Evolutionary conservation across 1,139 yeast genomes (phyloP).

Genomic region (Suhomyces terraborum): DNA sequence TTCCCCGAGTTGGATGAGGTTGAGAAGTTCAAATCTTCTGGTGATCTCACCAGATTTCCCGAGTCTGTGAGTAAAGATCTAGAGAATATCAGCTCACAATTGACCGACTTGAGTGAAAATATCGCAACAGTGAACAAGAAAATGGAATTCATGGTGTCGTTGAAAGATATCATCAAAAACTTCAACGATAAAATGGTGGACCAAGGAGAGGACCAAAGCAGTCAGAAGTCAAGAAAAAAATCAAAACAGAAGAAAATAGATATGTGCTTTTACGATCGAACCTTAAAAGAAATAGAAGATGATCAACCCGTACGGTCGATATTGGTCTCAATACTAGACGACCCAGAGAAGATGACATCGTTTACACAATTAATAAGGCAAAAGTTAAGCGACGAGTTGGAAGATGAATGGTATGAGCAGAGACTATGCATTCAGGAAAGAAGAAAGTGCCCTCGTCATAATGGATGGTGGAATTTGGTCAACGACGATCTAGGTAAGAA

Average conservation of each 20-base stretch:
- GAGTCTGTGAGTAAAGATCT: constrained; percentile 28
- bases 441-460: constrained; percentile 65
- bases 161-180: constrained; percentile 39
- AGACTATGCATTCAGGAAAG: constrained; percentile 60
- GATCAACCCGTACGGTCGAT: not conserved
- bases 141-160: constrained; percentile 26
- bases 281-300: constrained; percentile 9
- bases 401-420: constrained; percentile 23
- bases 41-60: constrained; percentile 39
- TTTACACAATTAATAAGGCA: constrained; percentile 23
- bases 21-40: constrained; percentile 27
- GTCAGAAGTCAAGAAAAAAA: constrained; percentile 27
- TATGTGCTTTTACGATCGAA: constrained; percentile 35
- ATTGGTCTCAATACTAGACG: constrained; percentile 5
- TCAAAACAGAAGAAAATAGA: constrained; percentile 28
- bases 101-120: constrained; percentile 23
- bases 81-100: constrained; percentile 23
- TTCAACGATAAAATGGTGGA: constrained; percentile 37
- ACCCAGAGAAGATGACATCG: constrained; percentile 7
- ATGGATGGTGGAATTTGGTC: constrained; percentile 61
- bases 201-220: constrained; percentile 17
- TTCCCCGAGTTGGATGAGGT: constrained; percentile 48
- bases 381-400: constrained; percentile 21
- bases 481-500: constrained; percentile 10
- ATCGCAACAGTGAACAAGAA: constrained; percentile 23